Base-by-base conservation (phyloP, 108 stramenopile genomes). In the Parietichytrium sp. region DNA sequence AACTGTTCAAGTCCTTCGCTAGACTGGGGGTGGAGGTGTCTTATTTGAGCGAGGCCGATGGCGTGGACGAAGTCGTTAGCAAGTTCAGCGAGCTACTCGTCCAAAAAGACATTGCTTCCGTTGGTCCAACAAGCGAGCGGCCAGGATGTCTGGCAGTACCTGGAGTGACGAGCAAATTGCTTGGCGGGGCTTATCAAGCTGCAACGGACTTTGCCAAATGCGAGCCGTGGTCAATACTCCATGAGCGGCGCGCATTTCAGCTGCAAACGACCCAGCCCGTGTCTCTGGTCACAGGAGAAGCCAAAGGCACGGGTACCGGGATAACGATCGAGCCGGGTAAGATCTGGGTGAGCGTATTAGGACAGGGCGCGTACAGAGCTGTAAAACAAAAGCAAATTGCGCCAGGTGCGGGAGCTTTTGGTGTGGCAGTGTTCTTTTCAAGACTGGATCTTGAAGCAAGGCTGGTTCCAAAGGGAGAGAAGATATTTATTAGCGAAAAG, bases 51-150 rank as follows among this genome's bases (percentile, higher is more conserved):
- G 61, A 72, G 61, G n/a, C 38, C 29, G 61, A 72, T 45, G 61
- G 61, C 3, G 12, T 72, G 23, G 61, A 72, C 20, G 61, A 72
- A 42, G 61, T 72, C 61, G 61, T 72, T 6, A 20, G 16, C 61
- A 72, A 72, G 20, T 72, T 72, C 20, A 72, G 61, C 42, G 15
- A 31, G 6, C 33, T 72, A 6, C 42, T 72, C 16, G 61, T 72
- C 20, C 10, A 72, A 10, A 72, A 72, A 25, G 61, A 27, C 33
- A 72, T 72, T 45, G 61, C 61, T n/a, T 45, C 61, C 23, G 33
- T 72, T 12, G 61, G 61, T 6, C 61, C 61, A 0, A 72, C 61
- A n/a, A 72, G 61, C 61, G 61, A 1, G 33, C 18, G 25, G 1
- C 20, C 61, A 25, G 61, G 61, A 0, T 42, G 36, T 27, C 8